Evolutionary conservation across 495 filamentous ascomycete genomes (phyloP).

Genomic region (Haplographium delicatum): DNA sequence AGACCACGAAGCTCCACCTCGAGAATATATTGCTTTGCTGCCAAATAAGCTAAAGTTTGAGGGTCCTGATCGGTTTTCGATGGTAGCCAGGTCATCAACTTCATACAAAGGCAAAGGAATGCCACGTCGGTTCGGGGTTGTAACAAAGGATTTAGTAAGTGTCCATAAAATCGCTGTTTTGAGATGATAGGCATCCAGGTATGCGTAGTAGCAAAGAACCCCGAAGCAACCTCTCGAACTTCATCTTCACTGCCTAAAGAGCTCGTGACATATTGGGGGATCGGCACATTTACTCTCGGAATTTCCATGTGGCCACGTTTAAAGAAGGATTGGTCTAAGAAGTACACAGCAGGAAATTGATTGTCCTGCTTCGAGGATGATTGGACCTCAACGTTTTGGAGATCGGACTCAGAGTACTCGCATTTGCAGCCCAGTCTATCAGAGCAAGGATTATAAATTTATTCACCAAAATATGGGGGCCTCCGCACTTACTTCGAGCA

Average conservation of each 20-base stretch:
- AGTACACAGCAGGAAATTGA: constrained; percentile 1
- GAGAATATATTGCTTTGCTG: constrained; percentile 34
- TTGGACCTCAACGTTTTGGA: background rate
- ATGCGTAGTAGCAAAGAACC: constrained; percentile 3
- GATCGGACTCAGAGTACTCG: background rate
- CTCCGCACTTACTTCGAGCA: background rate
- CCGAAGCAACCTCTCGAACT: background rate
- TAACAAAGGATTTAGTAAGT: background rate
- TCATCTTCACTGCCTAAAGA: background rate
- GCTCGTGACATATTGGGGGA: constrained; percentile 2
- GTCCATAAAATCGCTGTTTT: constrained; percentile 11
- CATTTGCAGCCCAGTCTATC: background rate
- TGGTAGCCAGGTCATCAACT: constrained; percentile 30
- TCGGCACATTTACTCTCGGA: background rate
- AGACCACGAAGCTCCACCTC: constrained; percentile 33
- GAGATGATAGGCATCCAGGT: constrained; percentile 17
- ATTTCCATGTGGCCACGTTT: constrained; percentile 8
- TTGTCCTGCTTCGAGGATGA: background rate
- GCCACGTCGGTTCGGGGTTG: constrained; percentile 33
- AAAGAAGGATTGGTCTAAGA: constrained; percentile 6
- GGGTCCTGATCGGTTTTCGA: constrained; percentile 12
- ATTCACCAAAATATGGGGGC: background rate
- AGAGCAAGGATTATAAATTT: background rate
- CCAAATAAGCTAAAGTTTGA: constrained; percentile 33
- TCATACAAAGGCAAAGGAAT: constrained; percentile 42